Conservation (phyloP, 1,284 basidiomycete species). For the Ustilago shanxiensis region DNA sequence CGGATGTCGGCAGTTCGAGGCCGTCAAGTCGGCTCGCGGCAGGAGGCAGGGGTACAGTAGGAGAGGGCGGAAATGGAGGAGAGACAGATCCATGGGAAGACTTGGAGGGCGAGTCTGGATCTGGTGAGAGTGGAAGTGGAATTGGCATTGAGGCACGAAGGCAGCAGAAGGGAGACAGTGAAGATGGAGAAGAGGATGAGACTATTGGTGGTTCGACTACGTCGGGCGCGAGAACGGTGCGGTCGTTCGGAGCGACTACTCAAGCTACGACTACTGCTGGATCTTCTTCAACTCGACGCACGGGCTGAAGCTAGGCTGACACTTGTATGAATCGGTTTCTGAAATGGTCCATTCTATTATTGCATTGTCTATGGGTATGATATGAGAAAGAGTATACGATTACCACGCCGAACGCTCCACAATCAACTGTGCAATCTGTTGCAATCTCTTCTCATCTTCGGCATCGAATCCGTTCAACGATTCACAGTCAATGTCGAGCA, state of each 20-base stretch:
- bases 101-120: slow-evolving; percentile 21
- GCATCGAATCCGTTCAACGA: slow-evolving; percentile 67
- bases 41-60: background rate
- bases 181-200: slow-evolving; percentile 15
- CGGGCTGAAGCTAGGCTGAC: background rate
- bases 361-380: slow-evolving; percentile 15
- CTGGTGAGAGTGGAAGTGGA: background rate
- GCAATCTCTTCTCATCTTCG: slow-evolving; percentile 66
- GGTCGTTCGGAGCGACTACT: slow-evolving; percentile 48
- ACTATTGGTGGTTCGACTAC: slow-evolving; percentile 47
- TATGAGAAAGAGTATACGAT: background rate
- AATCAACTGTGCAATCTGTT: slow-evolving; percentile 61
- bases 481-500: slow-evolving; percentile 71
- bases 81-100: slow-evolving; percentile 50
- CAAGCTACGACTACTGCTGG: slow-evolving; percentile 36
- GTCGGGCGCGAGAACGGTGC: slow-evolving; percentile 26
- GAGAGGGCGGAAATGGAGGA: slow-evolving; percentile 1
- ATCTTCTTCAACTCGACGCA: slow-evolving; percentile 18
- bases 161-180: slow-evolving; percentile 1
- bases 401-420: slow-evolving; percentile 52
- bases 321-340: background rate
- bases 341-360: background rate
- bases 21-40: slow-evolving; percentile 12
- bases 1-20: slow-evolving; percentile 43
- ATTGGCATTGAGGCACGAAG: background rate